Percentiles rank a stretch among this genome's conserved stretches.
Evolutionary conservation across 495 filamentous ascomycete genomes (phyloP).

Genomic region (Penicillium atrosanguineum): DNA sequence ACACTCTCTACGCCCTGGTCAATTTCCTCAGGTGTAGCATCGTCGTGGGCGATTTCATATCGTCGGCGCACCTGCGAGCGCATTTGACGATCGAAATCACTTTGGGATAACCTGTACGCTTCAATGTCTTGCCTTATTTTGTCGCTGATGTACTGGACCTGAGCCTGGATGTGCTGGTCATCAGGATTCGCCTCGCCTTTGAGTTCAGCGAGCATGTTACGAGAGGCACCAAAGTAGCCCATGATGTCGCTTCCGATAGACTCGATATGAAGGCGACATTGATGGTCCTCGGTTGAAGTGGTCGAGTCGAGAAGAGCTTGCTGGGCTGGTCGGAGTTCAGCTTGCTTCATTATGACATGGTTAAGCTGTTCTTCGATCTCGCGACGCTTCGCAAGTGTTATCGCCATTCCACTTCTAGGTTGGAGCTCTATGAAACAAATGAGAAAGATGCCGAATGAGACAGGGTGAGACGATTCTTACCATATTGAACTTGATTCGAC

Average conservation of each 20-base stretch:
- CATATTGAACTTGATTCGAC: not conserved
- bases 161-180: constrained; percentile 59
- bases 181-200: constrained; percentile 63
- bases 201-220: constrained; percentile 60
- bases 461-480: not conserved
- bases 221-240: constrained; percentile 62
- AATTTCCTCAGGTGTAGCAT: constrained; percentile 69
- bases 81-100: constrained; percentile 60
- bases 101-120: constrained; percentile 64
- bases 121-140: constrained; percentile 66
- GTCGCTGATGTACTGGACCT: constrained; percentile 66
- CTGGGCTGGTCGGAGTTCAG: constrained; percentile 11
- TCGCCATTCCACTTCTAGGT: not conserved
- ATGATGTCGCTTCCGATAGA: constrained; percentile 67
- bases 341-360: not conserved
- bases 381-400: not conserved
- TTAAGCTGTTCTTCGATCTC: constrained; percentile 1
- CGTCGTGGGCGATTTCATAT: constrained; percentile 73
- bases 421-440: not conserved
- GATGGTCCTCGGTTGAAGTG: constrained; percentile 5
- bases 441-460: not conserved
- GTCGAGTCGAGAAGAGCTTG: constrained; percentile 15
- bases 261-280: constrained; percentile 26
- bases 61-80: constrained; percentile 70
- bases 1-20: constrained; percentile 62